Evolutionary conservation across 1,284 basidiomycete species (phyloP).

Genomic region (Grifola frondosa): DNA sequence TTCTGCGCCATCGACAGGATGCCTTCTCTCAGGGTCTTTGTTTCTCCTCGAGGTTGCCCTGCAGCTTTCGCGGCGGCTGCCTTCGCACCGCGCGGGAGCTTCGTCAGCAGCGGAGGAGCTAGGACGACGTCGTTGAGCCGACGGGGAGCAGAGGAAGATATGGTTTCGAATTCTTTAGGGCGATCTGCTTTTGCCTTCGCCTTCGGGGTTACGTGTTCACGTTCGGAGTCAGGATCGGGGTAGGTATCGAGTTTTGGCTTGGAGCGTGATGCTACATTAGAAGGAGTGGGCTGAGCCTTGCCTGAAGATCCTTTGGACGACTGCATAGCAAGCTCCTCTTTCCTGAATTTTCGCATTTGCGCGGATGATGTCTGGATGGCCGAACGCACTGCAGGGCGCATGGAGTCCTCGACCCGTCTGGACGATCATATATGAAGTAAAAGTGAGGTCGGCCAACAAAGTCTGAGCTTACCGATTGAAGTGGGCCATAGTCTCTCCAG

Average conservation of each 20-base stretch:
- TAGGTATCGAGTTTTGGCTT: slow-evolving; percentile 15
- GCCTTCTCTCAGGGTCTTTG: slow-evolving; percentile 35
- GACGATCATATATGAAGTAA: neutral
- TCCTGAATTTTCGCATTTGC: slow-evolving; percentile 45
- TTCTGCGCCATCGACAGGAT: slow-evolving; percentile 74
- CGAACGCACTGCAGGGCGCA: slow-evolving; percentile 60
- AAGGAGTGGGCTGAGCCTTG: no score
- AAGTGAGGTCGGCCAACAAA: slow-evolving; percentile 2
- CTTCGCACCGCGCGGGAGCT: slow-evolving; percentile 41
- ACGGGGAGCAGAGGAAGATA: slow-evolving; percentile 56
- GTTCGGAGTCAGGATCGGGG: slow-evolving; percentile 5
- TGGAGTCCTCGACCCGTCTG: slow-evolving; percentile 70
- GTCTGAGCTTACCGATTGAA: slow-evolving; percentile 61
- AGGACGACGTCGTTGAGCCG: slow-evolving; percentile 70
- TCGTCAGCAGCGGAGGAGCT: slow-evolving; percentile 56
- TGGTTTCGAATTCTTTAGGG: slow-evolving; percentile 55
- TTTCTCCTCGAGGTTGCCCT: slow-evolving; percentile 18
- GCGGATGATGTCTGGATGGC: slow-evolving; percentile 61
- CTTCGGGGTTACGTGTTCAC: no score
- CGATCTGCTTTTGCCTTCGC: slow-evolving; percentile 28
- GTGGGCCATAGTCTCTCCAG: slow-evolving; percentile 69
- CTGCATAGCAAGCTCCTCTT: slow-evolving; percentile 39
- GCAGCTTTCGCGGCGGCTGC: slow-evolving; percentile 19
- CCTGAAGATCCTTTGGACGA: neutral
- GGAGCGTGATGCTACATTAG: slow-evolving; percentile 12